Percentiles rank a stretch among this genome's conserved stretches.
phyloP scores from a whole-genome alignment of 139 green algal genomes.

The Chlorella sp. region DNA sequence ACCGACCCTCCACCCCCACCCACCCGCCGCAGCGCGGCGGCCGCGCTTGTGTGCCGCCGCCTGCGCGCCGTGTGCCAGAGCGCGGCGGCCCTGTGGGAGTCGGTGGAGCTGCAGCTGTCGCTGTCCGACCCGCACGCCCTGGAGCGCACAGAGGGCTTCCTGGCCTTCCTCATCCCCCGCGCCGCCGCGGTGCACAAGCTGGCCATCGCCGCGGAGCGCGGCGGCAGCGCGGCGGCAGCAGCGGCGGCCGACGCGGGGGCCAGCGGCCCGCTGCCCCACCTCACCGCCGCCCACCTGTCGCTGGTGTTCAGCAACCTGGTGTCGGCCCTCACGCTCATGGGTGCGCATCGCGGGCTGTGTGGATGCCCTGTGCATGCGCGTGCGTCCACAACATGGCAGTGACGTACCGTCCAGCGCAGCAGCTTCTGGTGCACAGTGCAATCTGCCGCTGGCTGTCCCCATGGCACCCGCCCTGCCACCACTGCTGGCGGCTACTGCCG shows the following conservation, averaged over 20 bases:
- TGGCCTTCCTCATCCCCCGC: conserved; percentile 24
- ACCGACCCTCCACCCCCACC: neutral
- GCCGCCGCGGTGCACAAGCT: conserved; percentile 11
- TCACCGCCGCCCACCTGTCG: neutral
- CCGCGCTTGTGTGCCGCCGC: conserved; percentile 21
- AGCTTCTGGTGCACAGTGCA: too few species aligned
- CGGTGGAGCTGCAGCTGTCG: neutral
- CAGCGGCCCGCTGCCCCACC: neutral
- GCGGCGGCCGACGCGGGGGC: neutral
- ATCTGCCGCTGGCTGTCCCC: too few species aligned
- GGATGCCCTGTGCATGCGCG: too few species aligned
- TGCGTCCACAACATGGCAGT: too few species aligned
- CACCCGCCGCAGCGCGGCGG: neutral
- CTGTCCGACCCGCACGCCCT: neutral
- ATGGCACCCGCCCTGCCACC: too few species aligned
- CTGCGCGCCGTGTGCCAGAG: neutral
- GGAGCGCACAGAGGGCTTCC: conserved; percentile 14
- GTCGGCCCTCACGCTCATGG: conserved; percentile 24
- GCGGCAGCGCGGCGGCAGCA: neutral
- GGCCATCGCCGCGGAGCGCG: conserved; percentile 2
- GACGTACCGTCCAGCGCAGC: too few species aligned
- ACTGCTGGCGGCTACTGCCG: too few species aligned
- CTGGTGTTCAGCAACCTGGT: conserved; percentile 35
- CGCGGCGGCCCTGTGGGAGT: conserved; percentile 15
- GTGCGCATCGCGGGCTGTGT: too few species aligned